Percentiles rank a stretch among this genome's conserved stretches.
phyloP scores from a whole-genome alignment of 2,329 filamentous ascomycete genomes.

The Bimuria novae-zelandiae region DNA sequence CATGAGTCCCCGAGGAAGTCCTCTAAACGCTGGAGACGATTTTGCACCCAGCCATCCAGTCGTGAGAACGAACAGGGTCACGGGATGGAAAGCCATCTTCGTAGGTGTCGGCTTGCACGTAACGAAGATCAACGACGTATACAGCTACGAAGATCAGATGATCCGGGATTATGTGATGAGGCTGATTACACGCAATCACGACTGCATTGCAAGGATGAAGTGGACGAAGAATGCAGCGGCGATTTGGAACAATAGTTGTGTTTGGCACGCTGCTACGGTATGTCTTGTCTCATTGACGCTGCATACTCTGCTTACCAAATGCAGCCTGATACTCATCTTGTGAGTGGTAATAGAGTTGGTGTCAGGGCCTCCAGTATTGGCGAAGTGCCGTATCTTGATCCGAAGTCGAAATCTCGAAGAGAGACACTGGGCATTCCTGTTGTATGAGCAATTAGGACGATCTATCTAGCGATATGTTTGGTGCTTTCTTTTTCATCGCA shows the following conservation, averaged over 20 bases:
- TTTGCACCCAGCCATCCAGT: slow-evolving; percentile 33
- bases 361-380: slow-evolving; percentile 48
- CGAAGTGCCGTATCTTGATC: slow-evolving; percentile 47
- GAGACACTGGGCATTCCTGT: slow-evolving; percentile 24
- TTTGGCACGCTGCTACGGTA: slow-evolving; percentile 34
- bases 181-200: slow-evolving; percentile 48
- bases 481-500: no score
- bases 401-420: slow-evolving; percentile 32
- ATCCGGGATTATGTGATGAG: slow-evolving; percentile 46
- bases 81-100: slow-evolving; percentile 43
- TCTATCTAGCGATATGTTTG: no score
- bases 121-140: slow-evolving; percentile 45
- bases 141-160: slow-evolving; percentile 42
- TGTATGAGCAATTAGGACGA: neutral
- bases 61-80: slow-evolving; percentile 39
- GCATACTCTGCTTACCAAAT: neutral
- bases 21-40: slow-evolving; percentile 27
- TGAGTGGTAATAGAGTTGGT: slow-evolving; percentile 31
- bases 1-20: slow-evolving; percentile 25
- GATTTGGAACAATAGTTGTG: slow-evolving; percentile 47
- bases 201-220: slow-evolving; percentile 47
- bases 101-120: slow-evolving; percentile 37
- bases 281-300: neutral
- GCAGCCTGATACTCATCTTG: slow-evolving; percentile 28
- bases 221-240: slow-evolving; percentile 47